Percentiles rank a stretch among this genome's conserved stretches.
phyloP scores from a whole-genome alignment of 2,329 filamentous ascomycete genomes.

The Calonectria henricotiae region DNA sequence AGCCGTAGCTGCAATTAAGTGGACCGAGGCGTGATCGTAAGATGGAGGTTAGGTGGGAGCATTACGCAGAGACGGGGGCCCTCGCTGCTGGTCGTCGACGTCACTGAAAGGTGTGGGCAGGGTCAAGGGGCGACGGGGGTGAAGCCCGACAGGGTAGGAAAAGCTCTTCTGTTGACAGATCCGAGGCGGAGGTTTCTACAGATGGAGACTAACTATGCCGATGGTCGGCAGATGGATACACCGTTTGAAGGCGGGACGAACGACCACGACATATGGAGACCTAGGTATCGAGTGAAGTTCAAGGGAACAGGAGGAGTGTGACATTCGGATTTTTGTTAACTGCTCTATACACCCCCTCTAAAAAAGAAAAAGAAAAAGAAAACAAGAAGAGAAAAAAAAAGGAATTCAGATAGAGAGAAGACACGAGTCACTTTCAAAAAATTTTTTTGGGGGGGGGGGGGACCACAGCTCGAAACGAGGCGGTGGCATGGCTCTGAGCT shows the following conservation, averaged over 20 bases:
- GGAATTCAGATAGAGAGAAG: not conserved
- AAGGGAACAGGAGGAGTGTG: not conserved
- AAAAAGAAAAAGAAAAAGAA: not conserved
- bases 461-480: conserved; percentile 42
- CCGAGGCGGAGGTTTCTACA: conserved; percentile 47
- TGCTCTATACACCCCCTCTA: not conserved
- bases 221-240: conserved; percentile 47
- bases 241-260: conserved; percentile 44
- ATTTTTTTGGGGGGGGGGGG: too few relatives aligned
- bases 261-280: conserved; percentile 23
- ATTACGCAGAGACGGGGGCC: conserved; percentile 25
- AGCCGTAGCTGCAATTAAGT: conserved; percentile 38
- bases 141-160: conserved; percentile 33
- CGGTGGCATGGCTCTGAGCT: conserved; percentile 41
- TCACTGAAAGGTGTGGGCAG: conserved; percentile 38
- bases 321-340: not conserved
- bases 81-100: conserved; percentile 40
- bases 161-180: conserved; percentile 43
- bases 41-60: conserved; percentile 34
- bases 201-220: conserved; percentile 50
- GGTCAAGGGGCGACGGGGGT: conserved; percentile 29
- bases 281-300: not conserved
- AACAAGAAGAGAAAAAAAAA: not conserved
- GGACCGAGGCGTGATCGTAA: conserved; percentile 43
- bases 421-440: too few relatives aligned